phyloP scores from a whole-genome alignment of 202 grass and related monocot genomes.

The Miscanthus sacchariflorus region DNA sequence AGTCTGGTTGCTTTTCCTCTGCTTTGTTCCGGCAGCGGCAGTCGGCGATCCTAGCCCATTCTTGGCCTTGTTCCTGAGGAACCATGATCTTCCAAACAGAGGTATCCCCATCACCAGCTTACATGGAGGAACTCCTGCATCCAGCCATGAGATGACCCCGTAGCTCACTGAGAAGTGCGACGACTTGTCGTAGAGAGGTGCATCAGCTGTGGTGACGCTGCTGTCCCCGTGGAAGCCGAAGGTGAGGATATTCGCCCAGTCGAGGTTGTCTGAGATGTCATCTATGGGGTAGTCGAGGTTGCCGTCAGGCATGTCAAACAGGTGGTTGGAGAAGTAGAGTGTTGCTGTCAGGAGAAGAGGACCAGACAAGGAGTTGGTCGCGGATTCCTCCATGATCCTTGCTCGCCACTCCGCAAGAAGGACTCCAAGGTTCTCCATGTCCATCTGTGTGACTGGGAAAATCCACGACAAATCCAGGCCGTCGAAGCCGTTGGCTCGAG shows the following conservation, averaged over 20 bases:
- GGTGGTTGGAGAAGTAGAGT: constrained; percentile 79
- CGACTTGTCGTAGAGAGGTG: constrained; percentile 63
- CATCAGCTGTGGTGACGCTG: constrained; percentile 56
- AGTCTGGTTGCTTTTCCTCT: constrained; percentile 75
- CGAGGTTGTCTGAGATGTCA: constrained; percentile 54
- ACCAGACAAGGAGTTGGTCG: constrained; percentile 32
- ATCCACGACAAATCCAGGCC: constrained; percentile 81
- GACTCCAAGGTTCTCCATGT: constrained; percentile 67
- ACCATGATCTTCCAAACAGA: constrained; percentile 75
- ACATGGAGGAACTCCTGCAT: constrained; percentile 70
- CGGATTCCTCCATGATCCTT: constrained; percentile 54
- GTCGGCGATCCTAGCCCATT: constrained; percentile 61
- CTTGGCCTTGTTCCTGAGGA: constrained; percentile 77
- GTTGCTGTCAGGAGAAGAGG: constrained; percentile 71
- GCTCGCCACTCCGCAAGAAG: constrained; percentile 69
- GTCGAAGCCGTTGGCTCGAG: constrained; percentile 68
- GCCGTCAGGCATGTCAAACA: constrained; percentile 58
- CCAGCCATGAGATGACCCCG: constrained; percentile 75
- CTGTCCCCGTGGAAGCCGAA: constrained; percentile 61
- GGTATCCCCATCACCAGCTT: constrained; percentile 81
- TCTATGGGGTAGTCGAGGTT: constrained; percentile 75
- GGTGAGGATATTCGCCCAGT: constrained; percentile 73
- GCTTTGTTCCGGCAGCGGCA: constrained; percentile 67
- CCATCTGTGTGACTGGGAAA: constrained; percentile 54
- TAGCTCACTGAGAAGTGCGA: constrained; percentile 84